Evolutionary conservation across 2,329 filamentous ascomycete genomes (phyloP), one percentile per base, ranked within the genome.

Genomic region (Xylariomycetidae sp.): DNA sequence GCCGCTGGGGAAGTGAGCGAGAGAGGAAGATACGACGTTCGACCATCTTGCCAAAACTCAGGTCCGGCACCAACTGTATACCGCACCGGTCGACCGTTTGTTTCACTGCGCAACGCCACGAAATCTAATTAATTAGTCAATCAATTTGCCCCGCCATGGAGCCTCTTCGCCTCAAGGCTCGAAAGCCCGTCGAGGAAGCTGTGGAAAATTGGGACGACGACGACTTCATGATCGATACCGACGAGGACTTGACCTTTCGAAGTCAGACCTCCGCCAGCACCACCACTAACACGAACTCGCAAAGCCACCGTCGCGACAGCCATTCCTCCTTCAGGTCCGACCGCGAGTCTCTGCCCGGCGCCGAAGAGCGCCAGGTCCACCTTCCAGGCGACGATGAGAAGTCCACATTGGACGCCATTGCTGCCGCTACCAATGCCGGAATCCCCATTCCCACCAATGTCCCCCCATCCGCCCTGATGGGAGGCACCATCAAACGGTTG

Each of bases 401-500:
- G 43, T 86, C 86, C 1, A 93, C 84, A 8, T 65, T 81, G 48
- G 84, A 93, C 54, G 89, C 92, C 39, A 90, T 98, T 50, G 77
- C 85, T 16, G 85, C 87, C 6, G 90, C 89, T 20, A 84, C 87
- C 52, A 81, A 79, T 56, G 89, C 88, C 17, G 92, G 92, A 47
- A 95, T 98, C 44, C 90, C 92, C 6, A 77, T 96, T 35, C 92
- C 92, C 18, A 69, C 76, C 32, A 89, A 89, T 54, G 79, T 96
- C 19, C 88, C 90, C 1, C 78, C 85, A 19, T 95, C 90, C 14
- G 92, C 92, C 19, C 68, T 98, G 25, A 76, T 92, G 57, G 90
- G 90, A 33, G 92, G 92, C 32, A 90, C 88, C 8, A 96, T 96
- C 54, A 94, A 93, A 64, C 74, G 89, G 47, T 70, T 96, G 20